Conservation (phyloP, 352 stramenopile species). For the Phytophthora fragariae region DNA sequence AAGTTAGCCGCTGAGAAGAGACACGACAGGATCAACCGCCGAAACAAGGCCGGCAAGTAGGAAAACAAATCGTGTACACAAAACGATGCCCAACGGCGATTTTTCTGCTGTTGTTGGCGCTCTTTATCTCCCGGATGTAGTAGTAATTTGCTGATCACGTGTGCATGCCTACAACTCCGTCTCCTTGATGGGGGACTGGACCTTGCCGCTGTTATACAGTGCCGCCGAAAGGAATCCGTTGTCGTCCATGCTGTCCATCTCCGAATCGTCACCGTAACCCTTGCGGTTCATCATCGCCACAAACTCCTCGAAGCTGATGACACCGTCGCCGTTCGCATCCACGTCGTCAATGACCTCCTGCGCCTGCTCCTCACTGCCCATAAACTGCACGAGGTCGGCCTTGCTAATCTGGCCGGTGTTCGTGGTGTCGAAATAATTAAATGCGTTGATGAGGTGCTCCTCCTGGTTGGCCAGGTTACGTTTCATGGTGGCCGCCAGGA, state of each 20-base stretch:
- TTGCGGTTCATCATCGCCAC: conserved; percentile 91
- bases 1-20: conserved; percentile 80
- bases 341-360: conserved; percentile 94
- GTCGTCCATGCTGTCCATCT: conserved; percentile 71
- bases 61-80: conserved; percentile 16
- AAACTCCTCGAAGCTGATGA: conserved; percentile 95
- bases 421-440: conserved; percentile 93
- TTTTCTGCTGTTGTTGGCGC: conserved; percentile 1
- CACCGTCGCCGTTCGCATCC: conserved; percentile 90
- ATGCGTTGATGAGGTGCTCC: conserved; percentile 89
- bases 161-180: conserved; percentile 68
- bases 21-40: conserved; percentile 80
- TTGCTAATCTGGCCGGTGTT: conserved; percentile 89
- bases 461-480: conserved; percentile 87
- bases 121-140: conserved; percentile 6
- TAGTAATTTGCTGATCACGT: conserved; percentile 26
- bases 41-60: conserved; percentile 62
- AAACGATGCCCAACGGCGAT: conserved; percentile 10
- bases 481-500: conserved; percentile 93
- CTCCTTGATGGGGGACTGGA: conserved; percentile 60
- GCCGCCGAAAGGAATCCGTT: conserved; percentile 58
- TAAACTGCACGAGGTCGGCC: conserved; percentile 91
- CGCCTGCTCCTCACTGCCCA: conserved; percentile 93
- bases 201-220: conserved; percentile 40
- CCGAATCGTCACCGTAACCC: conserved; percentile 82